Base-by-base conservation (phyloP, 139 green algal species). In the Coelastrella sp. region DNA sequence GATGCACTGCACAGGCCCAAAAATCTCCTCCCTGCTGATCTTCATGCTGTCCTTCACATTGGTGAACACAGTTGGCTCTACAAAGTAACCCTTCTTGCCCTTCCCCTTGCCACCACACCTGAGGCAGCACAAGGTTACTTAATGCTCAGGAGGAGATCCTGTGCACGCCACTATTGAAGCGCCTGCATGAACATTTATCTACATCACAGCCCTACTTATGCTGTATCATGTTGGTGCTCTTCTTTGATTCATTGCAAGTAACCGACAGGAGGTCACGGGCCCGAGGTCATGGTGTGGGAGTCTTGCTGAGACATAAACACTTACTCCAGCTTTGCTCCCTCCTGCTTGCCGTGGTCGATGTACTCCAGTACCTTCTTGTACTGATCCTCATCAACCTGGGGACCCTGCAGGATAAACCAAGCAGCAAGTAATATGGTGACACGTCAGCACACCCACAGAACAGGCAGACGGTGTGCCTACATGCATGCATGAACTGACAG, bases 61-160 rank as follows among this genome's bases (percentile, higher is more conserved):
- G 15, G 87, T 90, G 84, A 97, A 97, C 75, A 97, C 95, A 19
- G 95, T 97, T 70, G 96, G 95, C 93, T 97, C 91, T 7, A 97
- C 60, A 81, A 92, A 97, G 91, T 95, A 97, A 5, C 96, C 95
- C 78, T 91, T 92, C 19, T 84, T 27, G 60, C 94, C 94, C 10
- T 19, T 59, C 14, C 80, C 87, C 12, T 68, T 68, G 49, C 93
- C 94, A 35, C 94, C 91, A 78, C 82, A 88, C 68, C 85, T 91
- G 56, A 49, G 35, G 35, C 35, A 49, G 35, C 35, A 49, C 35
- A 49, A 49, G 35, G 35, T 49, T 1, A 49, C 35, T 49, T 49
- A 3, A 49, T 49, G 35, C 35, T 49, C 35, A 49, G 35, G 35
- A 49, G 35, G 35, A 49, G 35, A 49, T 49, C 35, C 35, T 49